Base-by-base conservation (phyloP, 352 stramenopile genomes). In the Globisporangium radiosum region DNA sequence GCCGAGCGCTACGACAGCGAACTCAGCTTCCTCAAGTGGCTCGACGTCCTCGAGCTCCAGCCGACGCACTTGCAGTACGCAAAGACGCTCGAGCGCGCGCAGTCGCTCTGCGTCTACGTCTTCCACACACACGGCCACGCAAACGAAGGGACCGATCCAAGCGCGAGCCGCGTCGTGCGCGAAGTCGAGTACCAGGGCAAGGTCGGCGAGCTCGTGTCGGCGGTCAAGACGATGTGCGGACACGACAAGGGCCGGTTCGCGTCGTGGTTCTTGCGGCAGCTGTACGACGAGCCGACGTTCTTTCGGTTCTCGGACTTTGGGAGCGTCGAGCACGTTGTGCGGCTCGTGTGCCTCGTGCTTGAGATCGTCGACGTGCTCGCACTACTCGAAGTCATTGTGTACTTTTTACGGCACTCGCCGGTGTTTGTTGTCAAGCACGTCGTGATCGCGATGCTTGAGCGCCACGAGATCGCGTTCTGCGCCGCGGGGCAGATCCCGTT, bases 201-300 rank as follows among this genome's bases (percentile, higher is more conserved):
- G 59, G 79, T 95, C 1, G 75, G 81, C 17, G 85, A 95, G 57
- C 69, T 95, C 14, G 78, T 92, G 11, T 92, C 81, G 39, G 78
- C 81, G 25, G 81, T 95, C 19, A 95, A 95, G 64, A 93, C 78
- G 0, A 90, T 95, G 76, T 92, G 83, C 39, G 83, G 81, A 0
- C 80, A 95, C 55, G 85, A 95, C 64, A 95, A 93, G 68, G 82
- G 82, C 15, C 77, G 85, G 7, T 92, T 92, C 47, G 80, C 85
- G 3, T 60, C 76, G 15, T 95, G 85, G 85, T 92, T 95, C 43
- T 53, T 93, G 8, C 73, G 79, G 48, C 88, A 93, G 38, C 83
- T 95, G 52, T 95, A 95, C 65, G 78, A 90, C 57, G 79, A 92
- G 53, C 39, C 65, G 4, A 81, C 72, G 0, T 95, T 95, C 60